Evolutionary conservation across 768 basidiomycete genomes (phyloP), one percentile per base, ranked within the genome.

Genomic region (Boletus rubropictus): DNA sequence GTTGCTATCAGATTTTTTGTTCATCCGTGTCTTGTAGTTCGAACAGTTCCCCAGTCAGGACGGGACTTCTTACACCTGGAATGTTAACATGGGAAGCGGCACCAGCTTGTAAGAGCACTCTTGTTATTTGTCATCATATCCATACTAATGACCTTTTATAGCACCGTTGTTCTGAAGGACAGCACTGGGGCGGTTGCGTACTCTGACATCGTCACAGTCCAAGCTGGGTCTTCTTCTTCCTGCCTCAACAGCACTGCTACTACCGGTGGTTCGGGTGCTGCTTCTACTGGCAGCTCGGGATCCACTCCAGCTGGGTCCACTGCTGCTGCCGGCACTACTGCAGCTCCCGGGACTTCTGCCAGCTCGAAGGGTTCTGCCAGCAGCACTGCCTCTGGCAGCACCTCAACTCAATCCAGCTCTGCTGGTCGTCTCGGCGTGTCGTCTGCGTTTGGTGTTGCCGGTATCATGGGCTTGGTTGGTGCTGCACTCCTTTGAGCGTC

Each of bases 161-260:
- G 85, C 54, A 76, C 76, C n/a, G 54, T 78, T 28, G 58, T 58
- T 11, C 48, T 84, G 52, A 83, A 80, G 66, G 86, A 87, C 51
- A 65, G 63, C 57, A 77, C 77, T 12, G 86, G 86, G 14, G 14
- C 59, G 1, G 61, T 55, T 8, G 77, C 72, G 7, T 88, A 72
- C 65, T 77, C 78, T 12, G 77, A 78, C 42, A 65, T 69, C 2
- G 67, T 80, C 27, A 77, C 68, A 0, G 61, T 86, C 39, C 52
- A 63, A 44, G 2, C 59, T 5, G 66, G 77, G 24, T 39, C 57
- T 10, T 67, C 71, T 48, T 50, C 55, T 7, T 49, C 56, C 37
- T 73, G 72, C 18, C 9, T 59, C 29, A 69, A 53, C 57, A 36
- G 46, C 29, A 14, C 12, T 15, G 29, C 29, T 31, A 5, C 29